Evolutionary conservation across 2,329 filamentous ascomycete species (phyloP).

Genomic region (Claviceps spartinae): DNA sequence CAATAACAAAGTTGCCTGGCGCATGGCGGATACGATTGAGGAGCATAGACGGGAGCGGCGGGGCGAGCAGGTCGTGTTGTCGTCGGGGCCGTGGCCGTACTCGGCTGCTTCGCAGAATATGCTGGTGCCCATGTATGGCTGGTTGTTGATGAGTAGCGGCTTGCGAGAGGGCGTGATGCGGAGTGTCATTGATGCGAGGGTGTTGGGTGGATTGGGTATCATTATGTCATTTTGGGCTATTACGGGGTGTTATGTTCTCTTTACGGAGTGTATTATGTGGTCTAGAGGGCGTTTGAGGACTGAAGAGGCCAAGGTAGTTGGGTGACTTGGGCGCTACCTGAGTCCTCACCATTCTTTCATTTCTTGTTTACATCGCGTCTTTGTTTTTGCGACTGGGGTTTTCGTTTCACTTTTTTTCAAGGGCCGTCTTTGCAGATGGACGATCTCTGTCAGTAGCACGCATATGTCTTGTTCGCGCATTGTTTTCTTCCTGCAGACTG

Average conservation of each 20-base stretch:
- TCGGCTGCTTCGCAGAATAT: constrained; percentile 15
- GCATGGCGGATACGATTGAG: constrained; percentile 41
- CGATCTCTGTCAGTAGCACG: too few species aligned
- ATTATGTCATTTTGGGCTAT: constrained; percentile 36
- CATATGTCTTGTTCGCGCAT: too few species aligned
- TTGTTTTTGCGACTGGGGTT: background rate
- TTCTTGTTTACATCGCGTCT: background rate
- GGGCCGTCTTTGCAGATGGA: too few species aligned
- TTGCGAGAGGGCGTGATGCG: constrained; percentile 22
- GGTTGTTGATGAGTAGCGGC: constrained; percentile 28
- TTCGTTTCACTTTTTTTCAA: too few species aligned
- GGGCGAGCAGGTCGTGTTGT: background rate
- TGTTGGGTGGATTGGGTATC: constrained; percentile 30
- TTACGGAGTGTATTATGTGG: constrained; percentile 32
- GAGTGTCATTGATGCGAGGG: constrained; percentile 27
- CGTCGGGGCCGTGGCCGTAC: background rate
- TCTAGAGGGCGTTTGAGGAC: constrained; percentile 19
- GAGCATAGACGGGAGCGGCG: constrained; percentile 24
- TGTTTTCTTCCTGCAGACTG: too few species aligned
- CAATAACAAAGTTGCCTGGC: constrained; percentile 55
- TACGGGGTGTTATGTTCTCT: constrained; percentile 34
- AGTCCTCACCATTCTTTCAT: background rate
- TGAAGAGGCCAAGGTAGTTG: constrained; percentile 8
- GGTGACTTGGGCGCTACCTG: background rate
- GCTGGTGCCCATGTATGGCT: constrained; percentile 28